A percentile compares a stretch with the other conserved stretches of the same genome.
These are phyloP conservation scores for Kwoniella sp. DNA, from an alignment of 768 basidiomycete species.

Conservation along the genomic window DNA sequence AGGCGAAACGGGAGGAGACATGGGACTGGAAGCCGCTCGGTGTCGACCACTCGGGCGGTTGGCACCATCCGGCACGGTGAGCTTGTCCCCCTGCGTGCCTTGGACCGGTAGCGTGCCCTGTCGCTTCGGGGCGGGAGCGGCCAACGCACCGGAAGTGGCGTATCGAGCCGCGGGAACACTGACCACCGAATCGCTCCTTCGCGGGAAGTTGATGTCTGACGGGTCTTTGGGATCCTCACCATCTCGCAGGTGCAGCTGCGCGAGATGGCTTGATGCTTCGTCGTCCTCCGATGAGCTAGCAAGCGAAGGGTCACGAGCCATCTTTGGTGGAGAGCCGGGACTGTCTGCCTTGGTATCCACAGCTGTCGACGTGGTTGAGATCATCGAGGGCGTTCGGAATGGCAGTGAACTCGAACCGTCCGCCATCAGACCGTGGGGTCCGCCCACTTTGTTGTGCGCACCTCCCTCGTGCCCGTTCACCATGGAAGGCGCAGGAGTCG, in stretches of 20 bases:
- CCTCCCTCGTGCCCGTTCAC: conserved; percentile 24
- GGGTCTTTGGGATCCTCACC: conserved; percentile 49
- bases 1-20: conserved; percentile 4
- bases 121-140: conserved; percentile 6
- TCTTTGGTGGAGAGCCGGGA: conserved; percentile 3
- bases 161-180: conserved; percentile 53
- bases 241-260: conserved; percentile 1
- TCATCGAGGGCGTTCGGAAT: conserved; percentile 28
- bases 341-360: conserved; percentile 10
- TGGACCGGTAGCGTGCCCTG: conserved; percentile 28
- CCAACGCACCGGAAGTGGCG: conserved; percentile 13
- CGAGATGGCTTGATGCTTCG: background rate
- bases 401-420: conserved; percentile 43
- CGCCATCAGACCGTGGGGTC: conserved; percentile 25
- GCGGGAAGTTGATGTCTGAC: conserved; percentile 68
- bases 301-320: conserved; percentile 1
- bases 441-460: conserved; percentile 23
- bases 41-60: conserved; percentile 3
- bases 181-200: conserved; percentile 69
- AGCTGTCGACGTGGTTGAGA: conserved; percentile 29
- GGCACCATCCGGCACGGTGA: background rate
- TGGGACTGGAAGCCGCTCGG: conserved; percentile 16
- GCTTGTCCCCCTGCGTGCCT: background rate
- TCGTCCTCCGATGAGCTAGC: conserved; percentile 5
- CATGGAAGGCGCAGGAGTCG: conserved; percentile 40